Base-by-base conservation (phyloP, 192 early-diverging fungal genomes). In the Dissophora ornata region DNA sequence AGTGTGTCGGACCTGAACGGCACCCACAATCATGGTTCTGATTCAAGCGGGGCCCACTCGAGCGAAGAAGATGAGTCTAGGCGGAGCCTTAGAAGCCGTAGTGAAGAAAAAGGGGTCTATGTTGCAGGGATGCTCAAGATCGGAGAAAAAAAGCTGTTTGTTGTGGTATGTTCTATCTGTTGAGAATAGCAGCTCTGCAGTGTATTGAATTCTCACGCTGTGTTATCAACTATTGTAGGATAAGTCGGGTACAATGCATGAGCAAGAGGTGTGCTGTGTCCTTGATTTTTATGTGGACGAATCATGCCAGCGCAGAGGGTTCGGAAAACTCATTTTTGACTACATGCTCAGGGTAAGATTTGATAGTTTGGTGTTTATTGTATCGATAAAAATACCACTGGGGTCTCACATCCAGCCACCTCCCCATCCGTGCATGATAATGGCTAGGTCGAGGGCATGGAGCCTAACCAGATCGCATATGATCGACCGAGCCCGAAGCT, bases 61-160 rank as follows among this genome's bases (percentile, higher is more conserved):
- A 38, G 13, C 13, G 7, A 6, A 38, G 45, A 57, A 18, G 36
- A 57, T 21, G 36, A 22, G 16, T 57, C 59, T 18, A 45, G 36
- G 38, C 55, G 2, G 18, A 52, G 44, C 29, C 1, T 28, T n/a
- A 46, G 30, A 25, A 54, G 42, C 19, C 64, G 73, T 9, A 62
- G 59, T 34, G 66, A 81, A 36, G 67, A 75, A 61, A 68, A 66
- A 36, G 67, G 67, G 6, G 67, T 64, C 15, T 60, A 58, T 51
- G 61, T 81, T 44, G 80, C 70, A 16, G 80, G 80, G 40, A 81
- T 81, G 55, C 67, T 81, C n/a, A 81, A 81, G 46, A 74, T 81
- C 24, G 80, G 80, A 25, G 67, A 65, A 29, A 81, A 81, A 48
- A 81, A 75, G 60, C 57, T 81, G 1, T 81, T 81, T 46, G 57